Percentiles rank a stretch among this genome's conserved stretches.
These are phyloP conservation scores for Populus alba DNA, from an alignment of 345 rosid genomes.

Conservation along the genomic window DNA sequence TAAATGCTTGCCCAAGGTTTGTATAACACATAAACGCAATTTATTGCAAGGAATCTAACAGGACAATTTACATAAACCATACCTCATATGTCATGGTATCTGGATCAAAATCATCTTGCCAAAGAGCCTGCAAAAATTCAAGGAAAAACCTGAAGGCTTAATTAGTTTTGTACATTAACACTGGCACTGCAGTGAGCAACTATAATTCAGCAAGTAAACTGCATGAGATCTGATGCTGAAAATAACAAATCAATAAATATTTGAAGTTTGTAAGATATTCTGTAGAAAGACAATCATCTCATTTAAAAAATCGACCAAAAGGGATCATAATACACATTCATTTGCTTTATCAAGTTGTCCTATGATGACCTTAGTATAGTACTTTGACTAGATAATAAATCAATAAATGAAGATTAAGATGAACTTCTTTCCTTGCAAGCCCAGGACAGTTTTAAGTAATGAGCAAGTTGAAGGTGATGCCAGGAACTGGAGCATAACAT, in stretches of 20 bases:
- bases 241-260: background rate
- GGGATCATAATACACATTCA: background rate
- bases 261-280: slow-evolving; percentile 2
- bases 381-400: background rate
- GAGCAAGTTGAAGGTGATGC: background rate
- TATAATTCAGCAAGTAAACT: background rate
- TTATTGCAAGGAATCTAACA: background rate
- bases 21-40: background rate
- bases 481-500: background rate
- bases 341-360: background rate
- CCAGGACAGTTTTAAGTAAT: background rate
- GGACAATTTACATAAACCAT: slow-evolving; percentile 21
- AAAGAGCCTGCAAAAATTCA: slow-evolving; percentile 43
- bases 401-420: background rate
- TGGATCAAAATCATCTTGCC: slow-evolving; percentile 63
- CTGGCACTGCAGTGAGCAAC: background rate
- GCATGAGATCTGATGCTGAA: background rate
- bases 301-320: background rate
- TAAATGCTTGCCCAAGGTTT: background rate
- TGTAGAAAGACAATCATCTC: background rate
- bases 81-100: slow-evolving; percentile 79
- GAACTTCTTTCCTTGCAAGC: background rate
- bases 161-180: slow-evolving; percentile 8
- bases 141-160: background rate
- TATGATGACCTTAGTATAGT: background rate